phyloP scores from a whole-genome alignment of 2,329 filamentous ascomycete genomes.

The Cercospora canescens region DNA sequence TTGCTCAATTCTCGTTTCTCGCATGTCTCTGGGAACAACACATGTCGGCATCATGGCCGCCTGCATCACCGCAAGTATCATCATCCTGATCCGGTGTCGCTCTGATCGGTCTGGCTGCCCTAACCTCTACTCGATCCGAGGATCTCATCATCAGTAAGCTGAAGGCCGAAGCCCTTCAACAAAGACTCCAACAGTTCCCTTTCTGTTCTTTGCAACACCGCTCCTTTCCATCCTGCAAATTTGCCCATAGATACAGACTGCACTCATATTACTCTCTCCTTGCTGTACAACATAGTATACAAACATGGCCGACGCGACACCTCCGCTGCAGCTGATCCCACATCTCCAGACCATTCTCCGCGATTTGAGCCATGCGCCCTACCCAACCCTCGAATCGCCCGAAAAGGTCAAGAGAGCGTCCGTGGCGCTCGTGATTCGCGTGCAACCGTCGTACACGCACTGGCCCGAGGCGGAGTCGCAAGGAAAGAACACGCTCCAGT shows the following conservation, averaged over 20 bases:
- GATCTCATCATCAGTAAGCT: not conserved
- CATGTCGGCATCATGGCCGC: too few relatives aligned
- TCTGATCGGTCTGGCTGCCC: not conserved
- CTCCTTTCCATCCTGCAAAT: not conserved
- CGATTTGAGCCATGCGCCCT: constrained; percentile 47
- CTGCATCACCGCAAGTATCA: too few relatives aligned
- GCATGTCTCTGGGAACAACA: too few relatives aligned
- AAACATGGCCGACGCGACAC: constrained; percentile 8
- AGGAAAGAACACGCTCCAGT: constrained; percentile 40
- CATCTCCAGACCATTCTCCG: constrained; percentile 46
- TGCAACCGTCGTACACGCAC: constrained; percentile 59
- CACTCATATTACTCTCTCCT: not conserved
- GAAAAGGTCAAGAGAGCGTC: constrained; percentile 61
- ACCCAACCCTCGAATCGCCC: constrained; percentile 51
- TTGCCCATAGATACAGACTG: not conserved
- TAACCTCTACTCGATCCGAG: not conserved
- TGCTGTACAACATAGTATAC: not conserved
- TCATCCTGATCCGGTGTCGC: too few relatives aligned
- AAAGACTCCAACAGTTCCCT: not conserved
- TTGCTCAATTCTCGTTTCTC: too few relatives aligned
- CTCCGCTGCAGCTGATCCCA: constrained; percentile 32
- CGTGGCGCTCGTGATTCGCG: constrained; percentile 64
- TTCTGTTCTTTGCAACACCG: not conserved
- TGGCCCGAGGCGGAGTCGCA: constrained; percentile 42
- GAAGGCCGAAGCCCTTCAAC: not conserved